Base-by-base conservation (phyloP, 805 yeast species). In the Naumovozyma baii region DNA sequence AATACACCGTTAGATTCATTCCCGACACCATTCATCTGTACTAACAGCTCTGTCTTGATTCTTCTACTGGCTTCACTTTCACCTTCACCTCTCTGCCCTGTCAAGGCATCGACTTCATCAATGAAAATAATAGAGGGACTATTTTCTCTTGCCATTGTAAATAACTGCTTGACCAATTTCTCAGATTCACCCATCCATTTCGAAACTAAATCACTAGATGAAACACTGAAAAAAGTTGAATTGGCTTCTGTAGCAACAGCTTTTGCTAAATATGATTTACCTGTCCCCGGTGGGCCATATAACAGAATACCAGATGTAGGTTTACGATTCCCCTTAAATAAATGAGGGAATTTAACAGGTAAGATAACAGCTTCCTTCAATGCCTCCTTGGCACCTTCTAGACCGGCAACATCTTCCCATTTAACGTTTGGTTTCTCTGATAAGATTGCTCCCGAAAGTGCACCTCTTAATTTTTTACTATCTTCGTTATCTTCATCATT, bases 111-210 rank as follows among this genome's bases (percentile, higher is more conserved):
- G 28, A 92, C 96, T 63, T 92, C 98, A 66, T 92, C 98, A 40
- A 92, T 92, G 62, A 92, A 92, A 37, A 92, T 92, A 50, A 92
- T 94, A 0, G 95, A 78, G 1, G 98, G 98, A 56, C 85, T 88
- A 57, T 81, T 83, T 61, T 92, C 98, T 48, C 98, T 73, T 4
- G 98, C 98, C 95, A 90, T 85, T 26, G 81, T 74, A 63, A 92
- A 92, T 47, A 92, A 70, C 58, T 92, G 96, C 61, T 90, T 92
- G 19, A 92, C 97, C 41, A 92, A 74, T 62, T 97, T 78, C 63
- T 92, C 98, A 18, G 94, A 80, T 62, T 92, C 98, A 52, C 98
- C 98, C 96, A 90, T 90, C 98, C 98, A 92, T 62, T 92, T 92
- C 49, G 94, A 82, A 3, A 92, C 97, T 52, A 92, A 72, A 62